Evolutionary conservation across 371 early-diverging fungal species (phyloP).

Genomic region (Rhizomucor pusillus): DNA sequence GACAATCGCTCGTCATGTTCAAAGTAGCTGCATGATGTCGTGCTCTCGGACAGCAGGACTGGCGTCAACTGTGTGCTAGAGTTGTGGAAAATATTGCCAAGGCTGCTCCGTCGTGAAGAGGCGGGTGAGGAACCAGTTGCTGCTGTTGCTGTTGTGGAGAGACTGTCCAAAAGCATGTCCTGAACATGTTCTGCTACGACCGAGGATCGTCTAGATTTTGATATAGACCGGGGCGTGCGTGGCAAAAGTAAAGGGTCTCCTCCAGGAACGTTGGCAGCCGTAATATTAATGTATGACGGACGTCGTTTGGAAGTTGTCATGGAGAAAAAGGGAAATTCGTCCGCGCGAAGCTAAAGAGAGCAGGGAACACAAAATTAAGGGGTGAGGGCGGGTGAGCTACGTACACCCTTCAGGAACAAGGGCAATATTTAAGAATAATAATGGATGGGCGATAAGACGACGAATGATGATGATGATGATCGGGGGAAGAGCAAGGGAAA

Average conservation of each 20-base stretch:
- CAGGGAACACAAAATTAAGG: conserved; percentile 5
- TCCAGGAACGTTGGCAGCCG: conserved; percentile 7
- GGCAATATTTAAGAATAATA: neutral
- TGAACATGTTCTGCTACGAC: conserved; percentile 24
- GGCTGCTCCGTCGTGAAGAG: conserved; percentile 10
- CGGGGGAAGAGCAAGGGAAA: neutral
- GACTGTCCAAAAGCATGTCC: neutral
- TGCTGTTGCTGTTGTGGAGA: neutral
- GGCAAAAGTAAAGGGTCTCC: conserved; percentile 17
- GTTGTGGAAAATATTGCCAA: conserved; percentile 3
- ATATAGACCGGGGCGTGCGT: conserved; percentile 33
- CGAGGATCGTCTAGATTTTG: conserved; percentile 34
- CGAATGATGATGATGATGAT: neutral
- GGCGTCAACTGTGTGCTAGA: conserved; percentile 9
- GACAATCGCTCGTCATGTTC: conserved; percentile 1
- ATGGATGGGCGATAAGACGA: neutral
- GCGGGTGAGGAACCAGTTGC: neutral
- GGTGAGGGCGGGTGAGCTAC: neutral
- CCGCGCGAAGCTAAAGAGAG: conserved; percentile 1
- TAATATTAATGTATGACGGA: conserved; percentile 33
- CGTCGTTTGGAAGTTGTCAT: conserved; percentile 23
- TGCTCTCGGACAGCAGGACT: conserved; percentile 9
- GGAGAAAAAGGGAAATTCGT: neutral
- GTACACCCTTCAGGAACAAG: conserved; percentile 1
- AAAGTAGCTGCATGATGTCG: conserved; percentile 9